Evolutionary conservation across 2,329 filamentous ascomycete species (phyloP).

Genomic region (Cladosporium sp.): DNA sequence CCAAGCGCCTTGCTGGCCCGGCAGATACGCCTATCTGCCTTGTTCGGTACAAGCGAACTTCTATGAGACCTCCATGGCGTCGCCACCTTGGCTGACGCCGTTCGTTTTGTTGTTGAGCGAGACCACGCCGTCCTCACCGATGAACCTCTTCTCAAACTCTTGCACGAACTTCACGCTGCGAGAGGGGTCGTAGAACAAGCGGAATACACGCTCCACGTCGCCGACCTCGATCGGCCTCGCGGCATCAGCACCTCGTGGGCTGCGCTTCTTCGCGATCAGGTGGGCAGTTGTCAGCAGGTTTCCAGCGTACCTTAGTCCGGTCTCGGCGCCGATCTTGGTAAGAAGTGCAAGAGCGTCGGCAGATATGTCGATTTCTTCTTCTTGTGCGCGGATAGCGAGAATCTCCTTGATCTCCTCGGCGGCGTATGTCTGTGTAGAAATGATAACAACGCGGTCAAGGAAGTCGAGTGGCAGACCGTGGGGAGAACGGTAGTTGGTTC

Average conservation of each 20-base stretch:
- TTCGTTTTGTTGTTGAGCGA: conserved; percentile 59
- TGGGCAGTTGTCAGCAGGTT: conserved; percentile 96
- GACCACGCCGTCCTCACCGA: conserved; percentile 81
- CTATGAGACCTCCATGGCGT: conserved; percentile 69
- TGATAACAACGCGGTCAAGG: conserved; percentile 91
- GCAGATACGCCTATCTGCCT: conserved; percentile 2
- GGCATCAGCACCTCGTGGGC: conserved; percentile 64
- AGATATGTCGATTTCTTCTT: conserved; percentile 92
- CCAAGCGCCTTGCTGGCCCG: conserved; percentile 13
- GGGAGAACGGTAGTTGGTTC: conserved; percentile 88
- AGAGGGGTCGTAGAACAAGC: conserved; percentile 86
- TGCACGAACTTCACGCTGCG: conserved; percentile 87
- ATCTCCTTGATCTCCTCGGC: conserved; percentile 89
- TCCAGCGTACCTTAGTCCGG: conserved; percentile 91
- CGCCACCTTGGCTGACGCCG: conserved; percentile 45
- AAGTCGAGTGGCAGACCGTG: conserved; percentile 95
- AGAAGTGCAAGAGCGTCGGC: conserved; percentile 87
- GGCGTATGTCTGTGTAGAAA: conserved; percentile 85
- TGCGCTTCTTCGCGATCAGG: conserved; percentile 78
- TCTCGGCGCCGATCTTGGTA: conserved; percentile 92
- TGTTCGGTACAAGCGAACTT: not conserved
- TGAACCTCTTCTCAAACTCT: conserved; percentile 89
- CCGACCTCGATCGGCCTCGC: conserved; percentile 64
- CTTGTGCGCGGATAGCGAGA: conserved; percentile 84
- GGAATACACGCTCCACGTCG: conserved; percentile 91